Evolutionary conservation across 768 basidiomycete species (phyloP).

Genomic region (Hemileccinum impolitum): DNA sequence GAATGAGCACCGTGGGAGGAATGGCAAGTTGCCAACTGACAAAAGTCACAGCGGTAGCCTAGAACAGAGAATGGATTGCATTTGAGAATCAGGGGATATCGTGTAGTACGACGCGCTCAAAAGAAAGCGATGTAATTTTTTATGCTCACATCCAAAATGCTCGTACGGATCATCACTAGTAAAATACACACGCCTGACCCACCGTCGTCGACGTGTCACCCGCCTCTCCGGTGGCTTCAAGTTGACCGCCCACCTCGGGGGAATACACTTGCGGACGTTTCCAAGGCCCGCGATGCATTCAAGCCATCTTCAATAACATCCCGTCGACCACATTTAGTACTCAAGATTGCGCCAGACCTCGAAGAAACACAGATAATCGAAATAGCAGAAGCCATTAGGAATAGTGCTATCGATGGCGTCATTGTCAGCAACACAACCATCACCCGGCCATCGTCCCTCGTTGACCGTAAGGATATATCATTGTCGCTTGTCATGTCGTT

Average conservation of each 20-base stretch:
- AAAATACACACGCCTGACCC: slow-evolving; percentile 63
- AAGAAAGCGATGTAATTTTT: no score
- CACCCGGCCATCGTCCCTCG: slow-evolving; percentile 61
- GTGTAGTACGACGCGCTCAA: no score
- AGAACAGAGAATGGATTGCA: no score
- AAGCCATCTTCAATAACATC: slow-evolving; percentile 29
- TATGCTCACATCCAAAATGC: no score
- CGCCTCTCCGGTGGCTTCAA: no score
- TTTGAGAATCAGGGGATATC: no score
- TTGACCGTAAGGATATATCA: slow-evolving; percentile 46
- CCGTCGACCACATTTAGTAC: slow-evolving; percentile 30
- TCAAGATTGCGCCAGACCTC: no score
- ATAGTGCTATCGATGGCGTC: slow-evolving; percentile 81
- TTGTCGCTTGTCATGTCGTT: slow-evolving; percentile 15
- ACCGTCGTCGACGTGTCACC: slow-evolving; percentile 65
- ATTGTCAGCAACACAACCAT: slow-evolving; percentile 98
- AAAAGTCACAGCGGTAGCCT: no score
- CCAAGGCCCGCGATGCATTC: slow-evolving; percentile 34
- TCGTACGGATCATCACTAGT: background rate
- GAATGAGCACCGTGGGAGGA: no score
- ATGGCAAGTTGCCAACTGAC: no score
- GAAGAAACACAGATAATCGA: no score
- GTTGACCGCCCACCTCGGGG: no score
- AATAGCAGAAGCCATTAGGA: slow-evolving; percentile 76
- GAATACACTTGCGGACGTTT: slow-evolving; percentile 68